Evolutionary conservation across 352 stramenopile genomes (phyloP).

Genomic region (Phytopythium aichiense): DNA sequence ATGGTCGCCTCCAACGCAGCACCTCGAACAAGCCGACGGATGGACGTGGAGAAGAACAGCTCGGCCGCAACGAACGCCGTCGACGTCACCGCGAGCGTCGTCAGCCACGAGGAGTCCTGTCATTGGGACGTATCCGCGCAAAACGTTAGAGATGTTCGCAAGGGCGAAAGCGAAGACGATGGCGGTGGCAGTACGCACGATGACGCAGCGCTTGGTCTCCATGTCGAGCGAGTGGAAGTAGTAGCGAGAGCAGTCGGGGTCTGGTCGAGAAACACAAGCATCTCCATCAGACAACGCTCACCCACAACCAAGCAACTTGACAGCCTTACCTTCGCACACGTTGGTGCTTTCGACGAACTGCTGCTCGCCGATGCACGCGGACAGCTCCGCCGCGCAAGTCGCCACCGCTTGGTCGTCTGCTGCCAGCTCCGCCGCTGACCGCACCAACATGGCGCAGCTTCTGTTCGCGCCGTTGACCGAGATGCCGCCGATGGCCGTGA

Average conservation of each 20-base stretch:
- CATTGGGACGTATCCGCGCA: not conserved
- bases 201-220: constrained; percentile 35
- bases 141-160: not conserved
- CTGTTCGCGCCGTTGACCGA: constrained; percentile 41
- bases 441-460: constrained; percentile 17
- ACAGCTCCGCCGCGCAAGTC: constrained; percentile 1
- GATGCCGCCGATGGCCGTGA: constrained; percentile 38
- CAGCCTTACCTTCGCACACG: constrained; percentile 37
- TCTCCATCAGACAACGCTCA: not conserved
- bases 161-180: not conserved
- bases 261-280: constrained; percentile 17
- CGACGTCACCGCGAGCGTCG: constrained; percentile 28
- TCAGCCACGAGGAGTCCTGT: constrained; percentile 37
- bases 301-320: not conserved
- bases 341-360: constrained; percentile 34
- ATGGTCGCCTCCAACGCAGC: constrained; percentile 5
- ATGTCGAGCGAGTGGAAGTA: constrained; percentile 59
- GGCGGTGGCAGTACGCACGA: constrained; percentile 31
- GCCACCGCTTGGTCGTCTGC: not conserved
- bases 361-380: constrained; percentile 37
- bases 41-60: constrained; percentile 30
- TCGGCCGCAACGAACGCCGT: constrained; percentile 36
- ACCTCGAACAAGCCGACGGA: constrained; percentile 19
- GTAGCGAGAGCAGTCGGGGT: constrained; percentile 55
- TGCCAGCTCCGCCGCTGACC: not conserved